Evolutionary conservation across 2,329 filamentous ascomycete species (phyloP).

Genomic region (Verticillium dahliae): DNA sequence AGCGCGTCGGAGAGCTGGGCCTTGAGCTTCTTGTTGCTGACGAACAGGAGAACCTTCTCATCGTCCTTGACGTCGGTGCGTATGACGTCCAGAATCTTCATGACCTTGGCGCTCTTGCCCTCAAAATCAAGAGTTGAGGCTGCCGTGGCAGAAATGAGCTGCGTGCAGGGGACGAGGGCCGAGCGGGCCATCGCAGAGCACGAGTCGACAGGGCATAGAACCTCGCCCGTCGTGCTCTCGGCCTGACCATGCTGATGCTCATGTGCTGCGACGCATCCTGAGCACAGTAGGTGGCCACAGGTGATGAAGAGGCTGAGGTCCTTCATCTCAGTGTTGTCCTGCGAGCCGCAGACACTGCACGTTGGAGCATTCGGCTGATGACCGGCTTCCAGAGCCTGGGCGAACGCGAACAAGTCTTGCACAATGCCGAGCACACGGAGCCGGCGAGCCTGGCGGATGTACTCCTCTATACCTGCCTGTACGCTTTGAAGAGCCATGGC

Average conservation of each 20-base stretch:
- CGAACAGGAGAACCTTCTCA: constrained; percentile 28
- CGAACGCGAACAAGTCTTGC: background rate
- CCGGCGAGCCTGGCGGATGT: background rate
- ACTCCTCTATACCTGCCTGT: background rate
- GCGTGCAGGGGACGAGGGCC: constrained; percentile 2
- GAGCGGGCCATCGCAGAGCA: constrained; percentile 4
- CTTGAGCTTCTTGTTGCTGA: constrained; percentile 23
- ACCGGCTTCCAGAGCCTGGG: background rate
- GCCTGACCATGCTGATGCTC: background rate
- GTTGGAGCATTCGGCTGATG: background rate
- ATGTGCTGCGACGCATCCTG: constrained; percentile 6
- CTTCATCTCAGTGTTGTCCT: background rate
- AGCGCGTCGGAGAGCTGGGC: constrained; percentile 17
- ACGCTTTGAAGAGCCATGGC: constrained; percentile 13
- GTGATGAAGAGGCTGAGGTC: constrained; percentile 12
- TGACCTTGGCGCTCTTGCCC: constrained; percentile 12
- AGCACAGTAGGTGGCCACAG: constrained; percentile 20
- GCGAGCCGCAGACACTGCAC: constrained; percentile 5
- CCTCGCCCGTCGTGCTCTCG: background rate
- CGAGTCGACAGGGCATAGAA: constrained; percentile 8
- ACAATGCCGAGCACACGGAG: background rate
- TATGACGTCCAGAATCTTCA: constrained; percentile 16
- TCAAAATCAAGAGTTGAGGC: background rate
- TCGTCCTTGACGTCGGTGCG: constrained; percentile 10
- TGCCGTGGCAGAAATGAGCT: constrained; percentile 3